Evolutionary conservation across 352 stramenopile genomes (phyloP), one percentile per base, ranked within the genome.

Genomic region (Pythium grandisporangium): DNA sequence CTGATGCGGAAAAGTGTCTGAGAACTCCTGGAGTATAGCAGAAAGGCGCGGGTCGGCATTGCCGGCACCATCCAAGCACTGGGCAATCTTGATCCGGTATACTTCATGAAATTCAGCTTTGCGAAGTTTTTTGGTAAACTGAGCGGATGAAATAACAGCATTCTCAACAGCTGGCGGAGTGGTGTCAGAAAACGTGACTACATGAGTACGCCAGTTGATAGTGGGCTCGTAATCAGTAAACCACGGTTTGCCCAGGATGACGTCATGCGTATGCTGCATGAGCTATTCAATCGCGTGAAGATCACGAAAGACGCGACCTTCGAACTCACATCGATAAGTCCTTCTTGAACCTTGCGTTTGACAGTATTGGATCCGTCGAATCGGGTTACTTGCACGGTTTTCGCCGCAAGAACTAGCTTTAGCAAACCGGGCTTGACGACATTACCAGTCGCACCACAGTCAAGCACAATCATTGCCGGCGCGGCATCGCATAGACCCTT

Each of bases 191-290:
- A 52, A 37, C 19, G 7, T 13, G 33, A 54, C 22, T 5, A 37
- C 32, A 26, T 59, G 21, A 5, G 45, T 59, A 6, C 23, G 44
- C 43, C 51, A 59, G 34, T 59, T 21, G 39, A 54, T 45, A 7
- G 22, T 7, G 5, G 51, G 51, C 3, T 59, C 21, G 16, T 42
- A 59, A 37, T 49, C 21, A 2, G 37, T 35, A 20, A 53, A 27
- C 44, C 42, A 59, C 20, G 44, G 51, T 20, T 54, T 43, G 17
- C 51, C 45, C 14, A 54, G 16, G 17, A 59, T 58, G 6, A 58
- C 12, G 20, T 56, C 41, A 16, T 56, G 38, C 12, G 24, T 29
- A 11, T 19, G 11, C 10, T 30, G 33, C 19, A 49, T 11, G 12
- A 39, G 22, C 3, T 30, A 50, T 38, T 55, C 48, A 7, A 33